These are phyloP conservation scores for Yarrowia galli DNA, from an alignment of 1,139 yeast species.

Conservation along the genomic window DNA sequence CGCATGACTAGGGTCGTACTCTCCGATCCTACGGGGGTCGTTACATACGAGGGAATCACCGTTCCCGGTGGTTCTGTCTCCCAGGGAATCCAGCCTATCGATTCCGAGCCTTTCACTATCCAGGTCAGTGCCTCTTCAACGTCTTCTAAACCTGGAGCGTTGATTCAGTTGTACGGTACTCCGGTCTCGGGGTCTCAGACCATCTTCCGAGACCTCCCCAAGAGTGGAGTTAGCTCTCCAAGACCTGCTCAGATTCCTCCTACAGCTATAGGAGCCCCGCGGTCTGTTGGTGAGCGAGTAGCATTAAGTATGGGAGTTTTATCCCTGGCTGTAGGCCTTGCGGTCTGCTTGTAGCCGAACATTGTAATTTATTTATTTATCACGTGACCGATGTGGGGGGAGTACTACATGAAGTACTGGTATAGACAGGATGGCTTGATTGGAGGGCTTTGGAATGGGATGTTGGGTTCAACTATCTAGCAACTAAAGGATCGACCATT, in stretches of 20 bases:
- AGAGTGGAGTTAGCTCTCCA: neutral
- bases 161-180: constrained; percentile 19
- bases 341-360: neutral
- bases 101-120: constrained; percentile 13
- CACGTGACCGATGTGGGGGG: too few species aligned
- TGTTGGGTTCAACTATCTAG: too few species aligned
- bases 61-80: constrained; percentile 2
- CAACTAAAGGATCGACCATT: too few species aligned
- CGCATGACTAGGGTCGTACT: constrained; percentile 11
- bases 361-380: constrained; percentile 29
- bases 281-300: neutral
- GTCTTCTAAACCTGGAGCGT: constrained; percentile 7
- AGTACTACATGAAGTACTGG: too few species aligned
- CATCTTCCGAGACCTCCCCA: neutral
- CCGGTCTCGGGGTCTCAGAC: constrained; percentile 33
- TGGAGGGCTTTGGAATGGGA: too few species aligned
- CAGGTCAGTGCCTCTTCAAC: constrained; percentile 21
- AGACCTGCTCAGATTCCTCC: constrained; percentile 12
- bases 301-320: neutral
- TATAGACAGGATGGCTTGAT: too few species aligned
- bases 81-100: neutral
- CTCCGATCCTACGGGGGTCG: constrained; percentile 16
- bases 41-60: constrained; percentile 29
- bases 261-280: constrained; percentile 4
- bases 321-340: neutral